Conservation (phyloP, 164 flowering plant genomes). For the Berberis vulgaris region DNA sequence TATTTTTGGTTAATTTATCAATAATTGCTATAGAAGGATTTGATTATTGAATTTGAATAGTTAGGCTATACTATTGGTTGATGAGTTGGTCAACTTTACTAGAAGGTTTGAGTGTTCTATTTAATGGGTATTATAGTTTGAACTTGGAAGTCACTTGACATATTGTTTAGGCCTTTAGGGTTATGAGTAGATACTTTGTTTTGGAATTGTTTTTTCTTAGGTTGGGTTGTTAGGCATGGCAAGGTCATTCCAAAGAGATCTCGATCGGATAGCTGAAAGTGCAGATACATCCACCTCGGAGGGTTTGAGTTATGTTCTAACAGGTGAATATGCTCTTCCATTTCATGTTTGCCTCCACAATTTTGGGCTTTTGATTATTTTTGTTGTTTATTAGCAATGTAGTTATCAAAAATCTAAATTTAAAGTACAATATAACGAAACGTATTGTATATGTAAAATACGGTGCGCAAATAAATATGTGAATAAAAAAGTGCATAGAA, state of each 20-base stretch:
- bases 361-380: neutral
- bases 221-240: constrained; percentile 93
- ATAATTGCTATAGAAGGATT: neutral
- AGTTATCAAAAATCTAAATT: too few species aligned
- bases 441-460: too few species aligned
- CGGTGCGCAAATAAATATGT: too few species aligned
- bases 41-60: too few species aligned
- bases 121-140: constrained; percentile 10
- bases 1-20: too few species aligned
- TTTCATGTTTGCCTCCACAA: neutral
- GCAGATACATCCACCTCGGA: constrained; percentile 81
- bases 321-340: constrained; percentile 40
- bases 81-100: too few species aligned
- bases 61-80: too few species aligned
- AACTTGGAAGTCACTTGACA: neutral
- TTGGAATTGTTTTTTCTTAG: constrained; percentile 25
- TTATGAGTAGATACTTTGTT: neutral
- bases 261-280: constrained; percentile 75
- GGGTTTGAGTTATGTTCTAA: constrained; percentile 72
- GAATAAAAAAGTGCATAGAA: neutral
- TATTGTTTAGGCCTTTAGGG: neutral
- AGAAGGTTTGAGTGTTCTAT: too few species aligned
- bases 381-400: neutral
- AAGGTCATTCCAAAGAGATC: constrained; percentile 74
- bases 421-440: too few species aligned